phyloP scores from a whole-genome alignment of 441 rosid genomes.

The Populus hybrid region DNA sequence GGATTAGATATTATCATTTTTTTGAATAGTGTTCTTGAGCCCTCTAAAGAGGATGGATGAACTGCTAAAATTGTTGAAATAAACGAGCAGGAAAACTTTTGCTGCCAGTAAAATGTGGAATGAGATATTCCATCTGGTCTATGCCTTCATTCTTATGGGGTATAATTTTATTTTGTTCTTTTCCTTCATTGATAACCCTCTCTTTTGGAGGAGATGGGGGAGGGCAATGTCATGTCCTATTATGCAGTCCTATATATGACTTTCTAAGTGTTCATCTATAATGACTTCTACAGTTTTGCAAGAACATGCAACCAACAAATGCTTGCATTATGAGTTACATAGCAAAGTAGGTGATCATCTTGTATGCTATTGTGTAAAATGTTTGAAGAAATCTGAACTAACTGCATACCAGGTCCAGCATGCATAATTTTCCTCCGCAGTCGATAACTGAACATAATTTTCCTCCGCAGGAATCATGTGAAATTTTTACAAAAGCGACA shows the following conservation, averaged over 20 bases:
- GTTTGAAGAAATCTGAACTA: background rate
- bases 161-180: background rate
- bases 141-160: background rate
- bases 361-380: background rate
- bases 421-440: background rate
- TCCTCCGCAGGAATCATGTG: background rate
- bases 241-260: background rate
- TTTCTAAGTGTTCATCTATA: background rate
- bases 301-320: background rate
- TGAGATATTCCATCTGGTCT: background rate
- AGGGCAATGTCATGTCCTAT: background rate
- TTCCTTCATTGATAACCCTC: background rate
- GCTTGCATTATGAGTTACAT: background rate
- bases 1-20: conserved; percentile 4
- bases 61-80: background rate
- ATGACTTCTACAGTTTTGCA: background rate
- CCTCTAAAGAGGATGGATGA: background rate
- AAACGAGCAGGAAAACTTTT: background rate
- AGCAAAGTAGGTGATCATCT: background rate
- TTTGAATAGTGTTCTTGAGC: background rate
- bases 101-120: conserved; percentile 1
- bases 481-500: background rate
- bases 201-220: background rate
- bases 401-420: background rate
- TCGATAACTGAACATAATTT: background rate